Base-by-base conservation (phyloP, 306 rosid genomes). In the Abrus pulchellus region DNA sequence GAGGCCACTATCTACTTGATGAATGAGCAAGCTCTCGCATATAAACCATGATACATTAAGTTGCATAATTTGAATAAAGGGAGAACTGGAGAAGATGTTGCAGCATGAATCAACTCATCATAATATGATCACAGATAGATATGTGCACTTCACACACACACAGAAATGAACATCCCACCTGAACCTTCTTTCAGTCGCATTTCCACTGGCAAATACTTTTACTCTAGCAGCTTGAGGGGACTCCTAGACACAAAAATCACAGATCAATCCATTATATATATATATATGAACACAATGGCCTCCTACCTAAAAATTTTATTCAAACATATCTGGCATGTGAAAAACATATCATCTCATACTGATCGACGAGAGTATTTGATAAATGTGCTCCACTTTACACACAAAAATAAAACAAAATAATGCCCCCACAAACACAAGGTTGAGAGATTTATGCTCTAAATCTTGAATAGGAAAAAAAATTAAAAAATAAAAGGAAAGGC, bases 141-240 rank as follows among this genome's bases (percentile, higher is more conserved):
- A 38, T 29, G 12, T 38, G 53, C 45, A 70, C 49, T 30, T 28
- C 8, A 55, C 2, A 70, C 40, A 70, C 32, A 49, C 27, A 69
- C 14, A 33, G 56, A 64, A 13, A 40, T 20, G 20, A 27, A 61
- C 72, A 44, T 36, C 84, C 10, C 86, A 90, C 99, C 99, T 95
- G 89, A 93, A 95, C 87, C 99, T 88, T 87, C 99, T 87, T 90
- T 95, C 99, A 32, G 98, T 91, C 33, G 97, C 95, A 86, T 93
- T 95, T 53, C 99, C 99, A 77, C 94, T 90, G 43, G 96, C 99
- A 89, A 95, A 87, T 61, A 95, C 99, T 85, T 95, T 95, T 28
- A 95, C 99, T 84, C 99, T 88, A 78, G 99, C 99, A 78, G 98
- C 93, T 85, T 93, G 99, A 72, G 99, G 99, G 85, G 99, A 95